phyloP scores from a whole-genome alignment of 495 filamentous ascomycete species.

The Pyrenula massariospora region DNA sequence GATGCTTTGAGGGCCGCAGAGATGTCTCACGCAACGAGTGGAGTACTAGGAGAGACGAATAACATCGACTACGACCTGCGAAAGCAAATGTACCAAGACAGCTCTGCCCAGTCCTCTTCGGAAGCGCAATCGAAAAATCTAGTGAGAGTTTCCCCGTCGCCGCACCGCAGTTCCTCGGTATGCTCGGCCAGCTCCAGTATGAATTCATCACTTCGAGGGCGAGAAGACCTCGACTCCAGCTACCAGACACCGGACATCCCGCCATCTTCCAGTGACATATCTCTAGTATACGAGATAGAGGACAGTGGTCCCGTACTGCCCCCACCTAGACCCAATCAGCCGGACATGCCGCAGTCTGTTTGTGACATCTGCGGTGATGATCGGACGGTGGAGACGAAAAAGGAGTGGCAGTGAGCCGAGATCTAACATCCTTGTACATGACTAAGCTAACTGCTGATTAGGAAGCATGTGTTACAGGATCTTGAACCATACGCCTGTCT shows the following conservation, averaged over 20 bases:
- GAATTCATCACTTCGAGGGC: not conserved
- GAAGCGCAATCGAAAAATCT: no score
- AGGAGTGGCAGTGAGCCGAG: not conserved
- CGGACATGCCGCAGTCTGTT: not conserved
- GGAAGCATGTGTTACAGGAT: constrained; percentile 7
- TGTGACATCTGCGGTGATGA: not conserved
- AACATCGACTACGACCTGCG: no score
- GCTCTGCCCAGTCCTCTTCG: no score
- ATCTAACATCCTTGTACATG: not conserved
- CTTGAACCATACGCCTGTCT: constrained; percentile 6
- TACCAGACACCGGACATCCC: not conserved
- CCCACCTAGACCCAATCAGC: not conserved
- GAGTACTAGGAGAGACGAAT: no score
- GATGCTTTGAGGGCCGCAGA: no score
- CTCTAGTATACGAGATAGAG: not conserved
- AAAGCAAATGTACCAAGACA: no score
- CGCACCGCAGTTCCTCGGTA: not conserved
- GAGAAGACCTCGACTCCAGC: not conserved
- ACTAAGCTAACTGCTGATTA: not conserved
- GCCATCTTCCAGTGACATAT: not conserved
- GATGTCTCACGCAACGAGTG: no score
- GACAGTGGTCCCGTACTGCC: not conserved
- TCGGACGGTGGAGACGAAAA: not conserved
- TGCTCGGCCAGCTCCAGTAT: not conserved
- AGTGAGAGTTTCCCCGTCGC: not conserved